phyloP scores from a whole-genome alignment of 768 basidiomycete genomes.

The Nidularia pulvinata region DNA sequence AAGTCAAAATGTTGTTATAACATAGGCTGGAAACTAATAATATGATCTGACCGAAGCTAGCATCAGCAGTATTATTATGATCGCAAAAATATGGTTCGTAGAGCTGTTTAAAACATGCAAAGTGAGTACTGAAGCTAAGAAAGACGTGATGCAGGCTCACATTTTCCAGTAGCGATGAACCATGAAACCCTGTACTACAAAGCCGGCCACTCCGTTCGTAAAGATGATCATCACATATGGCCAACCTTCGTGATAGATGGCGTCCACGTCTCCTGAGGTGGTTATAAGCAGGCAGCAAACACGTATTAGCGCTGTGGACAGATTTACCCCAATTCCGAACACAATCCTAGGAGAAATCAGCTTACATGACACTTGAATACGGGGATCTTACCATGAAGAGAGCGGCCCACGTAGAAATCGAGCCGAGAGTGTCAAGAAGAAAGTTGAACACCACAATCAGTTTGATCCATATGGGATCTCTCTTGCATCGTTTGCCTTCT shows the following conservation, averaged over 20 bases:
- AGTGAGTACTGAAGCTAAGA: too few relatives aligned
- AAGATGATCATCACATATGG: background rate
- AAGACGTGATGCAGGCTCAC: conserved; percentile 1
- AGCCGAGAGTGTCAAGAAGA: background rate
- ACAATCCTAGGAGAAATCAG: background rate
- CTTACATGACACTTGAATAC: background rate
- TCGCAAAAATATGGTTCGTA: background rate
- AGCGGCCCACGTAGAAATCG: background rate
- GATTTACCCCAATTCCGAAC: too few relatives aligned
- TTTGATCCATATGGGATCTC: background rate
- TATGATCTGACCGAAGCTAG: background rate
- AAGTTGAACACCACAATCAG: background rate
- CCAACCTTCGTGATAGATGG: background rate
- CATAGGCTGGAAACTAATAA: too few relatives aligned
- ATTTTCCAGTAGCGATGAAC: conserved; percentile 1
- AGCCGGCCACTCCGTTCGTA: background rate
- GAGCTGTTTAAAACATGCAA: too few relatives aligned
- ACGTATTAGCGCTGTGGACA: too few relatives aligned
- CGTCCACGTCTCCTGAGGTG: background rate
- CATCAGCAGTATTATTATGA: background rate
- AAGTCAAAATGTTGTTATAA: too few relatives aligned
- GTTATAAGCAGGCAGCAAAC: too few relatives aligned
- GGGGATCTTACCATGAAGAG: background rate
- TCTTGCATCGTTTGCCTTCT: background rate
- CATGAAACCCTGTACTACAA: conserved; percentile 2